phyloP scores from a whole-genome alignment of 2,329 filamentous ascomycete genomes.

The Chrysosphaeria jannelii region DNA sequence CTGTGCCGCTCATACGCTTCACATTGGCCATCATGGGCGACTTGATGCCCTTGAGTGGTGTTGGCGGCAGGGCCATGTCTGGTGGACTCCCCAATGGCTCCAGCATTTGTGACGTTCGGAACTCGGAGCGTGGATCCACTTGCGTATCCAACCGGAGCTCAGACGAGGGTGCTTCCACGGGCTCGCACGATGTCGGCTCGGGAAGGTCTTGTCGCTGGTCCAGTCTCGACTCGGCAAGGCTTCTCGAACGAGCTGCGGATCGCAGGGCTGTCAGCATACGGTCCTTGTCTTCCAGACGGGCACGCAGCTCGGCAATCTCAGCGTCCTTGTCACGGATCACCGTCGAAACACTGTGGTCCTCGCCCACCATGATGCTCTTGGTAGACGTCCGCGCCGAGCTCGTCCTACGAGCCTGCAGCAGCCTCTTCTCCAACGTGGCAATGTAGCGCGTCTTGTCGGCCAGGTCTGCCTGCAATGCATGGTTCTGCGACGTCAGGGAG shows the following conservation, averaged over 20 bases:
- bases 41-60: constrained; percentile 3
- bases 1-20: constrained; percentile 1
- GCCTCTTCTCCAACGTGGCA: constrained; percentile 64
- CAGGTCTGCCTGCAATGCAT: constrained; percentile 78
- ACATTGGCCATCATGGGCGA: constrained; percentile 1
- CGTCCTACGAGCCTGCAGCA: constrained; percentile 67
- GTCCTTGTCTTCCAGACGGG: constrained; percentile 79
- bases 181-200: too few relatives aligned
- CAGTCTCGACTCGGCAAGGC: constrained; percentile 30
- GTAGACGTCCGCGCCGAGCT: constrained; percentile 66
- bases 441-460: constrained; percentile 96
- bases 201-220: too few relatives aligned
- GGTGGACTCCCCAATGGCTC: constrained; percentile 8
- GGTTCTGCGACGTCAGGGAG: constrained; percentile 56
- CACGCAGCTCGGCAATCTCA: constrained; percentile 74
- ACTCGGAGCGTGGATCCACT: constrained; percentile 9
- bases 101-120: constrained; percentile 9
- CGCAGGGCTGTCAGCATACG: constrained; percentile 71
- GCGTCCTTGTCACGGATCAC: constrained; percentile 66
- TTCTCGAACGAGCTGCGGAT: constrained; percentile 58
- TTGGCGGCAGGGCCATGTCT: constrained; percentile 5
- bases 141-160: constrained; percentile 9
- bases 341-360: constrained; percentile 45
- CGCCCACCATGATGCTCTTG: constrained; percentile 37
- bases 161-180: neutral